Conservation (phyloP, 2,329 filamentous ascomycete species). For the Dactylellina leptospora region DNA sequence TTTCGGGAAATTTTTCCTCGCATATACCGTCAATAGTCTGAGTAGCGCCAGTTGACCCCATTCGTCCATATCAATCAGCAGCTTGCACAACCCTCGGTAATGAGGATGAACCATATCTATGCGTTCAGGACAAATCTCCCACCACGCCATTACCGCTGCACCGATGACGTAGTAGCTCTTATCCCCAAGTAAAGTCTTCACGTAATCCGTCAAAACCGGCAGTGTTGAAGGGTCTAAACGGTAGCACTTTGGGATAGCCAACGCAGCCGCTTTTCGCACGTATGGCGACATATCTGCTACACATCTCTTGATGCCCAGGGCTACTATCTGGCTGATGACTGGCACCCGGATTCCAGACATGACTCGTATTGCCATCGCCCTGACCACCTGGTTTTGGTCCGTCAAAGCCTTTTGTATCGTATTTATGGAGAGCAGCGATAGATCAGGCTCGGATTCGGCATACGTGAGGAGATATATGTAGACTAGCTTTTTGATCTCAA, state of each 20-base stretch:
- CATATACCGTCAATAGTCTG: constrained; percentile 82
- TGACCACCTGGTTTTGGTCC: constrained; percentile 87
- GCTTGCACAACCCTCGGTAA: constrained; percentile 83
- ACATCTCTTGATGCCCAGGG: constrained; percentile 92
- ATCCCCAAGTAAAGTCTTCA: constrained; percentile 81
- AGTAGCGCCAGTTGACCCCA: constrained; percentile 92
- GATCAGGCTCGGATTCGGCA: constrained; percentile 93
- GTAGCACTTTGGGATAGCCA: constrained; percentile 96
- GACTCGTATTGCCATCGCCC: constrained; percentile 89
- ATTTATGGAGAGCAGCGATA: constrained; percentile 95
- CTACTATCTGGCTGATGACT: constrained; percentile 97
- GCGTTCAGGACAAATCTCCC: constrained; percentile 86
- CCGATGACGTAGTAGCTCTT: constrained; percentile 97
- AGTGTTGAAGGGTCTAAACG: constrained; percentile 84
- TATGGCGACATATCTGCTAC: constrained; percentile 92
- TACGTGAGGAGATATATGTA: constrained; percentile 98
- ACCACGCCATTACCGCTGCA: constrained; percentile 85
- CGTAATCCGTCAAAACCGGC: constrained; percentile 83
- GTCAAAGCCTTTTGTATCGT: constrained; percentile 98
- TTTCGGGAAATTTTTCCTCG: constrained; percentile 84
- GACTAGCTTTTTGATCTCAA: constrained; percentile 96
- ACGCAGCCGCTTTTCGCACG: constrained; percentile 88
- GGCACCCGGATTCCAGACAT: constrained; percentile 98
- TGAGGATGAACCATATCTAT: constrained; percentile 90
- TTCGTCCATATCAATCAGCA: constrained; percentile 98